Conservation (phyloP, 2,329 filamentous ascomycete genomes). For the Meredithiella fracta region DNA sequence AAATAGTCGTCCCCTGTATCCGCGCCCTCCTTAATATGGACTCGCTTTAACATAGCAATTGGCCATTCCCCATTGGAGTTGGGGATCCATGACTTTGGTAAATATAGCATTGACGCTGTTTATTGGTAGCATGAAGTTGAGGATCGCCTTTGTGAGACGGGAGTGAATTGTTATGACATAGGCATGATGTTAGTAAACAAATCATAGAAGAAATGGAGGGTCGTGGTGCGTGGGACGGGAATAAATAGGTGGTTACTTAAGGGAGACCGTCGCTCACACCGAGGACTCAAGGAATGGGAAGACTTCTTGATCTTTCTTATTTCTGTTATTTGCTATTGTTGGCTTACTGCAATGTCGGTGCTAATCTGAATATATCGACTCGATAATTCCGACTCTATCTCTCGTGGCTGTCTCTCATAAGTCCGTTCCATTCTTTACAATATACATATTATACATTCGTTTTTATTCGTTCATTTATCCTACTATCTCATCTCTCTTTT, state of each 20-base stretch:
- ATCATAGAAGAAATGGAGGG: no score
- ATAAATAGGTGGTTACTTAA: neutral
- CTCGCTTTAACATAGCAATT: neutral
- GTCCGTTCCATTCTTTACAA: neutral
- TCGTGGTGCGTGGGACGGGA: neutral
- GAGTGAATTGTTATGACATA: no score
- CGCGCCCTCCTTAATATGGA: neutral
- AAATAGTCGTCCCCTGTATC: neutral
- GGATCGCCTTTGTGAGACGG: no score
- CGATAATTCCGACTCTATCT: neutral
- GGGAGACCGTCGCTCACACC: neutral
- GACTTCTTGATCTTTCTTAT: neutral
- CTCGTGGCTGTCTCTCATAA: neutral
- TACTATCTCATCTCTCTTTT: neutral
- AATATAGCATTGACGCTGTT: neutral
- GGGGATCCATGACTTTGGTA: neutral
- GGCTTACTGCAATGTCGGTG: neutral
- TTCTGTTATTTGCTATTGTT: neutral
- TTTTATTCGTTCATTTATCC: neutral
- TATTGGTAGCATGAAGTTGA: no score
- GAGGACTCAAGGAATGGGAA: neutral
- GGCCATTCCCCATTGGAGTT: no score
- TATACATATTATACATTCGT: neutral
- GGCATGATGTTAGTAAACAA: no score
- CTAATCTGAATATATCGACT: neutral